Base-by-base conservation (phyloP, 2,329 filamentous ascomycete species). In the Fusarium metavorans region DNA sequence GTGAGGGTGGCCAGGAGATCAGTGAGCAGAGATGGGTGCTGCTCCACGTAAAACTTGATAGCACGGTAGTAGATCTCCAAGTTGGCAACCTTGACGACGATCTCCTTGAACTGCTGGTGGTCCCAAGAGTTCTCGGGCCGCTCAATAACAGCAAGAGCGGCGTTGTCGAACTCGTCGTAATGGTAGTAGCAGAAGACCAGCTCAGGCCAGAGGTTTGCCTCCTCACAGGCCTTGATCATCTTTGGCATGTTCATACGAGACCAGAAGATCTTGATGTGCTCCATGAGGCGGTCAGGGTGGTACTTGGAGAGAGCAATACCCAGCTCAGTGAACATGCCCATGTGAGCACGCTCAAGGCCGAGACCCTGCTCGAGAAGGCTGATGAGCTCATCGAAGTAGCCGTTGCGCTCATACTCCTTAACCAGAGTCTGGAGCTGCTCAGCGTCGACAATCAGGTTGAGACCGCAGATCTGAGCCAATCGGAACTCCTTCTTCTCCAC, bases 21-120 rank as follows among this genome's bases (percentile, higher is more conserved):
- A n/a, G 97, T 99, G 74, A 99, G 87, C 54, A 99, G 90, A 14
- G 96, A 94, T 37, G 97, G 97, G 83, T 99, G 97, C 85, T 99
- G 95, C 85, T 98, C 95, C 45, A 99, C 91, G 84, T 98, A 98
- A 86, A 98, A 98, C 87, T 96, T 97, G 81, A 98, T 90, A 32
- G 94, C 95, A 64, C 96, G 94, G 89, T 99, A 99, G 88, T 98
- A 99, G 80, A 99, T 99, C 85, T 99, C 97, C 80, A 99, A 86
- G 86, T 99, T 99, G 80, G 95, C 94, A 76, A 98, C 96, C 90
- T 99, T 99, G 85, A 98, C 92, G 67, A 98, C 89, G 61, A 97
- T 98, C 82, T 99, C 97, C 89, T 99, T 99, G 92, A 99, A 99
- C 58, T 97, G 97, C 83, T 98, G 95, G 86, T 99, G 97, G 84